Base-by-base conservation (phyloP, 352 stramenopile genomes). In the Pythium insidiosum region DNA sequence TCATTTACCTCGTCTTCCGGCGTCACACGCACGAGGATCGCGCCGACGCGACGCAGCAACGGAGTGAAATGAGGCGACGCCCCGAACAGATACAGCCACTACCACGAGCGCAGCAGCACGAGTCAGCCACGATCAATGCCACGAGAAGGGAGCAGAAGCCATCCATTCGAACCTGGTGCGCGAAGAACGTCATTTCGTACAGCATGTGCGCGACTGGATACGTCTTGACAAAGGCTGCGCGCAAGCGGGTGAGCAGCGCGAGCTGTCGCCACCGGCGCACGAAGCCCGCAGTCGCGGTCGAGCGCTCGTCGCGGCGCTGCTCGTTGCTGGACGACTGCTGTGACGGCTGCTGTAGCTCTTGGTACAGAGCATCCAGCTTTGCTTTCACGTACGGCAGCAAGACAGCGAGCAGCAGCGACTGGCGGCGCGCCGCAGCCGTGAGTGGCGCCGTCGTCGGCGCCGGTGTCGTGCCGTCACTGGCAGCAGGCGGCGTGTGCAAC, bases 71-170 rank as follows among this genome's bases (percentile, higher is more conserved):
- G 88, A 4, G 68, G 73, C 4, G 81, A 90, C 33, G 91, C 74
- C 20, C 76, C 78, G 56, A 94, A 84, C 44, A 94, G 44, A 61
- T 94, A 94, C 20, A 91, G 47, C 81, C 76, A 88, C 68, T 94
- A 35, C 5, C 25, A 19, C 12, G 20, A 38, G 22, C 3, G n/a
- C n/a, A n/a, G n/a, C n/a, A n/a, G n/a, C n/a, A n/a, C n/a, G n/a
- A n/a, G n/a, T n/a, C n/a, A n/a, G n/a, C n/a, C n/a, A n/a, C n/a
- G n/a, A n/a, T n/a, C n/a, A n/a, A n/a, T n/a, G n/a, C n/a, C n/a
- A n/a, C n/a, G n/a, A n/a, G n/a, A n/a, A n/a, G n/a, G n/a, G n/a
- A n/a, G n/a, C n/a, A n/a, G n/a, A n/a, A n/a, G n/a, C n/a, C n/a
- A n/a, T n/a, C n/a, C n/a, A n/a, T n/a, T 5, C 47, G 21, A 42